phyloP scores from a whole-genome alignment of 345 rosid genomes.

The Salix udensis region DNA sequence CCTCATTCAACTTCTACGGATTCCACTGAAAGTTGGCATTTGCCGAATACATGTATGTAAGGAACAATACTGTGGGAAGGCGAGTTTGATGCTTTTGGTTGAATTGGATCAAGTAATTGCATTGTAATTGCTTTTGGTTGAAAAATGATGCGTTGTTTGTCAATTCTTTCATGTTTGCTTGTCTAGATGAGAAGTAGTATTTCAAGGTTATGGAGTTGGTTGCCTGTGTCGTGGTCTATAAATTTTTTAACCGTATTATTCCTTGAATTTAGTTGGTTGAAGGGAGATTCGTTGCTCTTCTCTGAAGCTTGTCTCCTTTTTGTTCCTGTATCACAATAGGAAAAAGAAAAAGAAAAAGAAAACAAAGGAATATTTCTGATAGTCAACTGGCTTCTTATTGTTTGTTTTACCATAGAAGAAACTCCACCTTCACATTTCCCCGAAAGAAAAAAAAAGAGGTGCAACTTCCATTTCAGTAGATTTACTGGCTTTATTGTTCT shows the following conservation, averaged over 20 bases:
- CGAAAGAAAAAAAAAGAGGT: neutral
- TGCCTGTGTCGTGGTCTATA: no score
- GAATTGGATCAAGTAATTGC: neutral
- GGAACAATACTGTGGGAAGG: neutral
- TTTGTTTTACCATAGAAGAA: neutral
- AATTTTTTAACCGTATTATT: no score
- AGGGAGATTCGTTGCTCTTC: neutral
- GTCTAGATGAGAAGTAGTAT: neutral
- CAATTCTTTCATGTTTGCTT: no score
- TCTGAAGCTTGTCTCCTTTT: neutral
- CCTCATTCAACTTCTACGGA: neutral
- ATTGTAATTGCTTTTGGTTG: neutral
- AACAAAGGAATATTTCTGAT: neutral
- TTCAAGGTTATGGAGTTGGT: no score
- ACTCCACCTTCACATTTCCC: neutral
- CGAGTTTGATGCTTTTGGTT: neutral
- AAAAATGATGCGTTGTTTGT: no score
- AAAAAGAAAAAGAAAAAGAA: neutral
- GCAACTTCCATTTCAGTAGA: neutral
- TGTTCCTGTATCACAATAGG: neutral
- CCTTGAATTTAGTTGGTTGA: neutral
- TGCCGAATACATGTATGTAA: neutral
- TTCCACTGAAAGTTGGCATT: neutral
- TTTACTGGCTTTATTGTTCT: conserved; percentile 2
- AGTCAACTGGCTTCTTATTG: neutral